Percentiles rank a stretch among this genome's conserved stretches.
Evolutionary conservation across 2,329 filamentous ascomycete genomes (phyloP).

Genomic region (Arthrinium phaeospermum): DNA sequence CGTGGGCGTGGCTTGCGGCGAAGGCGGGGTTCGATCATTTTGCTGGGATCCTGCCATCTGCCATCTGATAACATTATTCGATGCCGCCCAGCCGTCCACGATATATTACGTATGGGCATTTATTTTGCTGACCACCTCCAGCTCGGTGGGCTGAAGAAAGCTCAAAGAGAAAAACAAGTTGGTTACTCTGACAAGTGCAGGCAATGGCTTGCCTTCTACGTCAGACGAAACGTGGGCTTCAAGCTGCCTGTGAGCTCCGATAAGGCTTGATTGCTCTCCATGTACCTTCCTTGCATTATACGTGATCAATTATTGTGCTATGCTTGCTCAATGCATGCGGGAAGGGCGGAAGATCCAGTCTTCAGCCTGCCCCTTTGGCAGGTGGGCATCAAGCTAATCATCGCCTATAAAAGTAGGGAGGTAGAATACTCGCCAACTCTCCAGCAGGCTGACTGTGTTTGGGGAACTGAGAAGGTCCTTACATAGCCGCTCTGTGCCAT

Average conservation of each 20-base stretch:
- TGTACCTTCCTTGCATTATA: no score
- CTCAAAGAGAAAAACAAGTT: neutral
- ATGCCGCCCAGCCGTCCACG: neutral
- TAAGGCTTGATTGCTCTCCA: neutral
- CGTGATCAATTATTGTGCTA: neutral
- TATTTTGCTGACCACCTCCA: neutral
- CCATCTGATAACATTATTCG: neutral
- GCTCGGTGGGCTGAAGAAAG: neutral
- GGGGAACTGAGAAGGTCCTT: neutral
- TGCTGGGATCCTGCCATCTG: slow-evolving; percentile 7
- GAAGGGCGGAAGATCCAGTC: neutral
- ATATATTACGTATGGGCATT: neutral
- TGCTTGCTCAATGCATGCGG: neutral
- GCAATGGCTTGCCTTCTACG: neutral
- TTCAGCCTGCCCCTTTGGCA: neutral
- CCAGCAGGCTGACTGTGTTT: neutral
- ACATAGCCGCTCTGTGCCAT: neutral
- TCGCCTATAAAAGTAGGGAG: neutral
- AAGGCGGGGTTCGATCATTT: neutral
- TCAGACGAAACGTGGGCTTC: neutral
- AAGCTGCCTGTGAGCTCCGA: neutral
- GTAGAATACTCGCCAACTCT: neutral
- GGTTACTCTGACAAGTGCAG: neutral
- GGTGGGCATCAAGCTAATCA: neutral
- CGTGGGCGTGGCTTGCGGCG: slow-evolving; percentile 9